These are phyloP conservation scores for Schwanniomyces etchellsii DNA, from an alignment of 1,139 yeast species.

Conservation along the genomic window DNA sequence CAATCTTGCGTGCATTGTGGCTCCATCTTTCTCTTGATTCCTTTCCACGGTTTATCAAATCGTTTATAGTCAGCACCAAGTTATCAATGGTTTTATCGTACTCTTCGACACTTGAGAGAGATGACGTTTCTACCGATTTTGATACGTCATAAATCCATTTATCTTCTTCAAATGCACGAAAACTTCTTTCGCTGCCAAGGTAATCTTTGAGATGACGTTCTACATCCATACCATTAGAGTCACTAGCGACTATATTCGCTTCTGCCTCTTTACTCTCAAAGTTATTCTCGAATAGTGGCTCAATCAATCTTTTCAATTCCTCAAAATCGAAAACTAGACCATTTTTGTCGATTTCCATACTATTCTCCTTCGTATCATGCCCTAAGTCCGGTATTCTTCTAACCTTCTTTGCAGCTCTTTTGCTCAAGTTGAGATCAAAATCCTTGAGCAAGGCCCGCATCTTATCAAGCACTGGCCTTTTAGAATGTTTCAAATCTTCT, in stretches of 20 bases:
- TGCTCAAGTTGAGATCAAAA: conserved; percentile 17
- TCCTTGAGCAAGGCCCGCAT: conserved; percentile 22
- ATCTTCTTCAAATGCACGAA: conserved; percentile 18
- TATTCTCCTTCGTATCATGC: conserved; percentile 6
- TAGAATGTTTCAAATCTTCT: conserved; percentile 22
- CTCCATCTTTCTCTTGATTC: conserved; percentile 32
- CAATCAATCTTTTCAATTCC: conserved; percentile 17
- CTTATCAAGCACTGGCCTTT: conserved; percentile 33
- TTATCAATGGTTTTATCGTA: conserved; percentile 27
- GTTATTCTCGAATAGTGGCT: conserved; percentile 4
- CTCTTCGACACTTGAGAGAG: conserved; percentile 19
- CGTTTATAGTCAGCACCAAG: conserved; percentile 20
- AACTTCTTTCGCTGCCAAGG: conserved; percentile 17
- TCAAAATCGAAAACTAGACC: conserved; percentile 16
- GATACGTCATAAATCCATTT: conserved; percentile 17
- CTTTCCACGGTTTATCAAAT: conserved; percentile 24
- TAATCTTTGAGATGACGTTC: conserved; percentile 20
- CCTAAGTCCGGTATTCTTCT: conserved; percentile 6
- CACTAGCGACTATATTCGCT: conserved; percentile 4
- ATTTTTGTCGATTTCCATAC: conserved; percentile 12
- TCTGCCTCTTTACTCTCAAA: conserved; percentile 7
- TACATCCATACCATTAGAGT: conserved; percentile 6
- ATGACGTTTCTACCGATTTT: conserved; percentile 10
- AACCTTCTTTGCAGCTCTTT: conserved; percentile 10
- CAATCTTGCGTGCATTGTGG: conserved; percentile 27